Conservation (phyloP, 805 yeast genomes). For the Zygosaccharomyces kombuchaensis region DNA sequence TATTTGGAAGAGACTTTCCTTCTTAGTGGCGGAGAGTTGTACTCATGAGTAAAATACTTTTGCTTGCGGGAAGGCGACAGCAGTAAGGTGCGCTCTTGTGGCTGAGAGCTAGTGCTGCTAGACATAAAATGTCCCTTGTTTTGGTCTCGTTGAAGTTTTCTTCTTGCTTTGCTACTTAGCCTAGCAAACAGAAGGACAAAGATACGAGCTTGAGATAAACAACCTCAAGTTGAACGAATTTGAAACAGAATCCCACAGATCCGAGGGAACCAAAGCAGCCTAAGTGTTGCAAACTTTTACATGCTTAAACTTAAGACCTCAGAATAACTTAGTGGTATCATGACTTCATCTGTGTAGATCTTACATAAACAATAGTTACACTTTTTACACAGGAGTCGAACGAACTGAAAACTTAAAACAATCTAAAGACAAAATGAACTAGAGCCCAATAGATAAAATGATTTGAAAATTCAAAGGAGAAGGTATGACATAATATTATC, state of each 20-base stretch:
- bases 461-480: conserved; percentile 1
- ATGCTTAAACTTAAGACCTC: too few species aligned
- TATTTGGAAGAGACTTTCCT: conserved; percentile 28
- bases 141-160: background rate
- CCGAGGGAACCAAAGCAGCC: too few species aligned
- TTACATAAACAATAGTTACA: conserved; percentile 2
- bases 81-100: conserved; percentile 22
- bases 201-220: background rate
- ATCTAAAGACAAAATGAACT: conserved; percentile 6
- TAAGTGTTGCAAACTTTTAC: too few species aligned
- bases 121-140: conserved; percentile 3
- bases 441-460: conserved; percentile 4
- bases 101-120: conserved; percentile 1
- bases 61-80: conserved; percentile 22
- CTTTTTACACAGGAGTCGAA: conserved; percentile 5
- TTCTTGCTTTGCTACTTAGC: background rate
- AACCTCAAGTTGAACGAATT: background rate
- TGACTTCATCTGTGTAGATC: conserved; percentile 2
- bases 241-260: background rate
- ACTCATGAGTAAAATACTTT: conserved; percentile 32
- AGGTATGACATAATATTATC: conserved; percentile 1
- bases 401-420: conserved; percentile 7
- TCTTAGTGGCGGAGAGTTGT: conserved; percentile 18
- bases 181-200: background rate
- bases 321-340: background rate